Evolutionary conservation across 371 early-diverging fungal species (phyloP).

Genomic region (Antonospora locustae): DNA sequence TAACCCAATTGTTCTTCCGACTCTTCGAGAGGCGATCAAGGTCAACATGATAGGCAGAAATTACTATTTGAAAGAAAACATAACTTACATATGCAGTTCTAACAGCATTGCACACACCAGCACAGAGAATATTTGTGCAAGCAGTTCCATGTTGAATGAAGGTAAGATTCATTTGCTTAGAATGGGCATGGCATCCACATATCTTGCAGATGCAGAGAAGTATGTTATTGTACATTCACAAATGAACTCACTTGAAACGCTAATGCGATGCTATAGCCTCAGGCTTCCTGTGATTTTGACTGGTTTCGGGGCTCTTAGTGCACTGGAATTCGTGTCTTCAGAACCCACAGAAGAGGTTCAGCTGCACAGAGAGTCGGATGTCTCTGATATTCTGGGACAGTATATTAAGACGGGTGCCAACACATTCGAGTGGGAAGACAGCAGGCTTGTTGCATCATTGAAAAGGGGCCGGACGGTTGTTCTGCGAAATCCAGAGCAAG

Average conservation of each 20-base stretch:
- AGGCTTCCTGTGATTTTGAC: slow-evolving; percentile 42
- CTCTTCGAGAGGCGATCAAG: too few relatives aligned
- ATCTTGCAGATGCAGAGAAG: too few relatives aligned
- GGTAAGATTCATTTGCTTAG: too few relatives aligned
- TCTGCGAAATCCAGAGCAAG: slow-evolving; percentile 38
- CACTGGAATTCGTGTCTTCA: too few relatives aligned
- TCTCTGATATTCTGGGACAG: slow-evolving; percentile 45
- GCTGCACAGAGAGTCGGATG: slow-evolving; percentile 46
- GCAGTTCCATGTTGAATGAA: too few relatives aligned
- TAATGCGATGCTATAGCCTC: slow-evolving; percentile 22
- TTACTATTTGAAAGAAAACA: slow-evolving; percentile 25
- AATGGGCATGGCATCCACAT: too few relatives aligned
- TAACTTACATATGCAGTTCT: too few relatives aligned
- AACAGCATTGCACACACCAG: too few relatives aligned
- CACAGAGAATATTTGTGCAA: too few relatives aligned
- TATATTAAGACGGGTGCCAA: slow-evolving; percentile 25
- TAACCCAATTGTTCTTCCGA: too few relatives aligned
- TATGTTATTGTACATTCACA: slow-evolving; percentile 45
- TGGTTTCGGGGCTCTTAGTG: slow-evolving; percentile 20
- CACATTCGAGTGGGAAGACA: slow-evolving; percentile 32
- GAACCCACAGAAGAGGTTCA: slow-evolving; percentile 20
- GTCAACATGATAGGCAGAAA: background rate
- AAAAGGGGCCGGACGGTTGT: slow-evolving; percentile 21
- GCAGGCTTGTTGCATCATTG: slow-evolving; percentile 14
- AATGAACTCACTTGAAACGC: slow-evolving; percentile 23